phyloP scores from a whole-genome alignment of 768 basidiomycete genomes.

The Lentinula sp. region DNA sequence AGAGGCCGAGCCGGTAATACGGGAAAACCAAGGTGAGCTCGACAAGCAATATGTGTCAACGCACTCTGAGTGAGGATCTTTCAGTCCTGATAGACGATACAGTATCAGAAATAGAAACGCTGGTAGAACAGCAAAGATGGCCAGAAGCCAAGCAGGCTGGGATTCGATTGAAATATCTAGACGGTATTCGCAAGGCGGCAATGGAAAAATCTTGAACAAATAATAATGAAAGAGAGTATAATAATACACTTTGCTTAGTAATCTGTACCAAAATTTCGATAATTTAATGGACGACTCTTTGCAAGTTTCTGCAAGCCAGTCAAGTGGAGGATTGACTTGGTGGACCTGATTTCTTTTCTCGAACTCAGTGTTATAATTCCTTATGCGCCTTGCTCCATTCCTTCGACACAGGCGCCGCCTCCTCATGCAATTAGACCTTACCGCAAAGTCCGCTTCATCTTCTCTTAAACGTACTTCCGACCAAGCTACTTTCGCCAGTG shows the following conservation, averaged over 20 bases:
- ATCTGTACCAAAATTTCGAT: slow-evolving; percentile 13
- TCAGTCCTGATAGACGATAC: slow-evolving; percentile 49
- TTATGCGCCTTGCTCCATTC: slow-evolving; percentile 44
- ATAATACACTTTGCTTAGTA: slow-evolving; percentile 6
- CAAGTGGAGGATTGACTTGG: not conserved
- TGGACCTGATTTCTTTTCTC: not conserved
- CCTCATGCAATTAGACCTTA: slow-evolving; percentile 53
- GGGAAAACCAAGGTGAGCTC: slow-evolving; percentile 48
- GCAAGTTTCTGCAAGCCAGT: not conserved
- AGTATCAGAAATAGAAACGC: slow-evolving; percentile 36
- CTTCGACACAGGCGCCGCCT: slow-evolving; percentile 46
- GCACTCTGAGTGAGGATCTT: not conserved
- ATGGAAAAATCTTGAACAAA: slow-evolving; percentile 10
- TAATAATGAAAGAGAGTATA: not conserved
- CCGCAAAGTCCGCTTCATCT: slow-evolving; percentile 18
- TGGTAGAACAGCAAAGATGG: slow-evolving; percentile 54
- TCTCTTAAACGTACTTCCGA: slow-evolving; percentile 43
- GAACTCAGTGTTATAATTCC: slow-evolving; percentile 9
- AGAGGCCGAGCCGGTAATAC: slow-evolving; percentile 44
- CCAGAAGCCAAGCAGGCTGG: slow-evolving; percentile 47
- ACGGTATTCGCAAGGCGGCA: slow-evolving; percentile 54
- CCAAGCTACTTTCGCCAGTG: slow-evolving; percentile 22
- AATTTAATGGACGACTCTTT: not conserved
- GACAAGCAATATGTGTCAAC: not conserved
- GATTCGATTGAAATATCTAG: slow-evolving; percentile 70